phyloP scores from a whole-genome alignment of 106 monocot species.

The Ottelia alismoides region DNA sequence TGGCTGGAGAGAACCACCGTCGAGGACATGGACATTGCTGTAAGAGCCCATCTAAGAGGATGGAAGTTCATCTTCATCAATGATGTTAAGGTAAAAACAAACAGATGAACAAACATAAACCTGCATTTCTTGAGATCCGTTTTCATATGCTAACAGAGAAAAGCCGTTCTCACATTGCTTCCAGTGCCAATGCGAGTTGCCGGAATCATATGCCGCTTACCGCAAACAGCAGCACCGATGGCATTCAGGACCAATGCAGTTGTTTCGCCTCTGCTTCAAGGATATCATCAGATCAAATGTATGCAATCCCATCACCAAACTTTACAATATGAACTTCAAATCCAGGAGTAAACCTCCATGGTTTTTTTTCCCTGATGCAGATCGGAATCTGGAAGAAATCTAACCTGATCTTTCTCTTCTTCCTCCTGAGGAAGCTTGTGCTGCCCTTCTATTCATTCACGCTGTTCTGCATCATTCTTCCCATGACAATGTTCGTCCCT shows the following conservation, averaged over 20 bases:
- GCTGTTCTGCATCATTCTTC: too few species aligned
- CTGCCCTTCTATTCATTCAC: slow-evolving; percentile 72
- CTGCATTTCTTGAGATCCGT: too few species aligned
- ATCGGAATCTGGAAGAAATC: not conserved
- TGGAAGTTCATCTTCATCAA: too few species aligned
- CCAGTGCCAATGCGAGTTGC: slow-evolving; percentile 65
- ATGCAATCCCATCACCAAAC: not conserved
- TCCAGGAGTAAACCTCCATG: not conserved
- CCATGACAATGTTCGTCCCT: too few species aligned
- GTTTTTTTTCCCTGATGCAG: not conserved
- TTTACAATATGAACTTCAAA: not conserved
- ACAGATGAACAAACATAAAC: too few species aligned
- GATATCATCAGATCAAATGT: slow-evolving; percentile 53
- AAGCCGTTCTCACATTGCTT: not conserved
- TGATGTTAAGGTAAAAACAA: too few species aligned
- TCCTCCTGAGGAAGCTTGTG: too few species aligned
- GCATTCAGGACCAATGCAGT: slow-evolving; percentile 76
- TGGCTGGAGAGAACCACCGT: too few species aligned
- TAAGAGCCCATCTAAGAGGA: too few species aligned
- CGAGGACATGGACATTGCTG: too few species aligned
- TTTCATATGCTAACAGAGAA: too few species aligned
- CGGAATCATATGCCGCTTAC: slow-evolving; percentile 61
- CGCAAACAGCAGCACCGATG: slow-evolving; percentile 63
- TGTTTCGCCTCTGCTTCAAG: too few species aligned
- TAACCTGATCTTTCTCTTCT: not conserved